Conservation (phyloP, 192 early-diverging fungal species). For the Obelidium mucronatum region DNA sequence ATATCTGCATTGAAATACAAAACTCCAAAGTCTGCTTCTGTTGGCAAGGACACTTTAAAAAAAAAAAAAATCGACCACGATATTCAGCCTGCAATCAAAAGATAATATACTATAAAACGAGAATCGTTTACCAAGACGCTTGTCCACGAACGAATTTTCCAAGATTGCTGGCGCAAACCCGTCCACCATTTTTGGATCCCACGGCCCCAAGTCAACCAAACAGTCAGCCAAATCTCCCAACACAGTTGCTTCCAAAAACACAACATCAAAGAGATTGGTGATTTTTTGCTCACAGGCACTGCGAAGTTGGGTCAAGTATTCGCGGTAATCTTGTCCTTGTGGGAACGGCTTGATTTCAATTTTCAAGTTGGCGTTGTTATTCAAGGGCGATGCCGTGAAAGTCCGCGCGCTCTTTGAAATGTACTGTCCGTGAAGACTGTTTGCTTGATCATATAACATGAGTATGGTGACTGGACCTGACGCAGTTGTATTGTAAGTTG, state of each 20-base stretch:
- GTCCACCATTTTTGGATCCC: slow-evolving; percentile 35
- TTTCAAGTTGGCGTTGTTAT: slow-evolving; percentile 32
- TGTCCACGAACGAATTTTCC: slow-evolving; percentile 38
- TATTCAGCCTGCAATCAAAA: neutral
- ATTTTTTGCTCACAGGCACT: slow-evolving; percentile 40
- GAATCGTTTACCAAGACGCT: slow-evolving; percentile 39
- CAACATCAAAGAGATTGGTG: slow-evolving; percentile 43
- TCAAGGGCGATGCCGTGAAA: neutral
- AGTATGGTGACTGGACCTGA: slow-evolving; percentile 44
- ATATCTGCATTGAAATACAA: slow-evolving; percentile 50
- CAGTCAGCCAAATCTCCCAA: slow-evolving; percentile 49
- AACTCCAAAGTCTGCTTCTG: slow-evolving; percentile 46
- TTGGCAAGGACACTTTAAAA: slow-evolving; percentile 45
- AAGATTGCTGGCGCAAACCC: slow-evolving; percentile 36
- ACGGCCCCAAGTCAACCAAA: slow-evolving; percentile 48
- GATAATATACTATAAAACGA: slow-evolving; percentile 7
- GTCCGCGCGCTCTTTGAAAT: neutral
- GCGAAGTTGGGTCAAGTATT: slow-evolving; percentile 41
- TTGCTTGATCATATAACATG: slow-evolving; percentile 26
- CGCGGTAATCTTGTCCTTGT: slow-evolving; percentile 24
- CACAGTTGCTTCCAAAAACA: slow-evolving; percentile 39
- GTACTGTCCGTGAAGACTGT: slow-evolving; percentile 3
- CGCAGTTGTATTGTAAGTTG: slow-evolving; percentile 34
- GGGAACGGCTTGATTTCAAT: slow-evolving; percentile 36
- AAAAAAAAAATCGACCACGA: neutral